phyloP scores from a whole-genome alignment of 129 eudicot species.

The Flaveria robusta region DNA sequence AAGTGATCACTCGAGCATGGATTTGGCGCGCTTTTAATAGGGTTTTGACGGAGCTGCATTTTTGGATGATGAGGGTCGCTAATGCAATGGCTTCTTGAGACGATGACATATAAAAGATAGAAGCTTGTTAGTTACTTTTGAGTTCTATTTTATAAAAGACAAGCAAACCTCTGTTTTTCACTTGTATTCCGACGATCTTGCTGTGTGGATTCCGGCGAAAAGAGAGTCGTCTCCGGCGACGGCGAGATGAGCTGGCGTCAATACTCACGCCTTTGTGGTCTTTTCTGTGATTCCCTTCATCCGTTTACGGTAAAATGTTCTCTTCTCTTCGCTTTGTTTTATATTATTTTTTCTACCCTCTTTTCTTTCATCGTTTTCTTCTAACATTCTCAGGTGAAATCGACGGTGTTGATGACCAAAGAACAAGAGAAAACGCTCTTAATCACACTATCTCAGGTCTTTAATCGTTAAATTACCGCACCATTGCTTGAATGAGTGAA shows the following conservation, averaged over 20 bases:
- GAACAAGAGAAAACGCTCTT: constrained; percentile 48
- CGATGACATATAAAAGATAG: constrained; percentile 41
- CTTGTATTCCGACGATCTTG: neutral
- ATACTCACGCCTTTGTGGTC: constrained; percentile 30
- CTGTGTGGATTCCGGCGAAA: neutral
- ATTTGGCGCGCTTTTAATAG: constrained; percentile 59
- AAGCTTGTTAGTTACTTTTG: neutral
- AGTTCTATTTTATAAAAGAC: too few species aligned
- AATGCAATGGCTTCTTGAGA: constrained; percentile 45
- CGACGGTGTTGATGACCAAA: constrained; percentile 30
- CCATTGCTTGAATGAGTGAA: neutral
- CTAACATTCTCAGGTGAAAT: constrained; percentile 29
- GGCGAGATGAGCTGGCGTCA: constrained; percentile 32
- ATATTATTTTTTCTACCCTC: neutral
- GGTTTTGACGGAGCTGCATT: constrained; percentile 55
- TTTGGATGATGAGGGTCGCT: constrained; percentile 45
- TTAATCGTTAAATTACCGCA: constrained; percentile 7
- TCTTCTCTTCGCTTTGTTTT: neutral
- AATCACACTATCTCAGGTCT: constrained; percentile 55
- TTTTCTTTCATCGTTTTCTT: neutral
- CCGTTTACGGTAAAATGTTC: constrained; percentile 28
- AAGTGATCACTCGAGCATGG: constrained; percentile 75
- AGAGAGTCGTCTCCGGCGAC: constrained; percentile 12
- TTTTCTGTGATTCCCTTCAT: constrained; percentile 27
- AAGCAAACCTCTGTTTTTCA: too few species aligned